Base-by-base conservation (phyloP, 768 basidiomycete species). In the Polyporus arcularius region DNA sequence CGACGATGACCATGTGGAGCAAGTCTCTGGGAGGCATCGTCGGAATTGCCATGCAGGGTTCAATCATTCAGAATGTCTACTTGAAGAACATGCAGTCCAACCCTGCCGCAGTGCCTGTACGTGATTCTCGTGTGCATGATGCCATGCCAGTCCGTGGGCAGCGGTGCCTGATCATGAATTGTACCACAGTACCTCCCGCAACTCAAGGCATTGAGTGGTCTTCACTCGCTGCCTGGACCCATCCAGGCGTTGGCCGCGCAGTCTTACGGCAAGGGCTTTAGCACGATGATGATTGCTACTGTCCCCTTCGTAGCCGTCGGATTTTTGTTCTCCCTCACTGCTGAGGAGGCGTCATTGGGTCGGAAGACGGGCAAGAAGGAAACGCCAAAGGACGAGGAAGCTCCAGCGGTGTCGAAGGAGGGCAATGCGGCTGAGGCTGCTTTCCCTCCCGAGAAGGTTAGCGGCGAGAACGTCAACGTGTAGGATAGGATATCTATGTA, bases 1-100 rank as follows among this genome's bases (percentile, higher is more conserved):
- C 58, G 16, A 59, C 58, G 4, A 59, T 59, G 58, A 59, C 58
- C 8, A 52, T 52, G 58, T 60, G 59, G 59, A 60, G 59, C 53
- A 54, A 60, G 46, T 30, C 21, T 3, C 43, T 60, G 6, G 53
- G 53, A 12, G 56, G 56, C 31, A 57, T 57, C 48, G 56, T 57
- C 31, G 56, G 56, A 26, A 57, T 57, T 46, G 42, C 56, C n/a
- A 47, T 57, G 46, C 46, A 57, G 46, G 56, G 56, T 7, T 39
- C 42, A 2, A 57, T 57, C 56, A 50, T 57, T 46, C 31, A 57
- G 46, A 57, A 57, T 35, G 47, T 48, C 28, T 47, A 49, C 47
- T 21, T n/a, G 9, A 50, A 57, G 31, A n/a, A 21, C 16, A 38
- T 57, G 32, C 30, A 9, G 5, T 15, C 46, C 6, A 39, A 48